Evolutionary conservation across 371 early-diverging fungal species (phyloP).

Genomic region (Rhizopus arrhizus): DNA sequence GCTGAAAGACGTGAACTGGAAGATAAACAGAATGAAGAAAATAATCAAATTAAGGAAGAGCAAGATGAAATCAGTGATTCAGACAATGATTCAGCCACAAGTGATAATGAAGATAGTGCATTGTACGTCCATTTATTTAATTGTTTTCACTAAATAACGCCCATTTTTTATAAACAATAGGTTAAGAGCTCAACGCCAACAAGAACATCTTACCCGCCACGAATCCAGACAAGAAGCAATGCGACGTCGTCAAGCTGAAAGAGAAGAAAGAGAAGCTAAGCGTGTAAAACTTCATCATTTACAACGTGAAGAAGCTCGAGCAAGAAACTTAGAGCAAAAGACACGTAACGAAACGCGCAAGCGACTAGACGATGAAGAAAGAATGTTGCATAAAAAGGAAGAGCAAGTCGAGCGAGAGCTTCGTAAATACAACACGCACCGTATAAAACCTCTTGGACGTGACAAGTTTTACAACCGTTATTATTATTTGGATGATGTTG

Average conservation of each 20-base stretch:
- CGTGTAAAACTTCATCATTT: slow-evolving; percentile 44
- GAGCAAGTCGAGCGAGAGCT: slow-evolving; percentile 70
- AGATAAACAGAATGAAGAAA: slow-evolving; percentile 26
- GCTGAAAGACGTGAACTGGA: slow-evolving; percentile 45
- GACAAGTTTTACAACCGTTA: slow-evolving; percentile 86
- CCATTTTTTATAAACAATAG: not conserved
- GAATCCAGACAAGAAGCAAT: slow-evolving; percentile 60
- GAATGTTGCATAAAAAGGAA: slow-evolving; percentile 47
- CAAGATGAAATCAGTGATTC: slow-evolving; percentile 14
- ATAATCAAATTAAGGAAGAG: too few relatives aligned
- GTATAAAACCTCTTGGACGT: slow-evolving; percentile 75
- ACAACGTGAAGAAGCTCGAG: slow-evolving; percentile 56
- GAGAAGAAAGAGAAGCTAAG: slow-evolving; percentile 54
- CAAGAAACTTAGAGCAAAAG: slow-evolving; percentile 49
- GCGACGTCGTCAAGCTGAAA: slow-evolving; percentile 54
- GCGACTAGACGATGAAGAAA: slow-evolving; percentile 55
- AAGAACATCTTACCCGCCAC: slow-evolving; percentile 37
- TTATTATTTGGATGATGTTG: slow-evolving; percentile 82
- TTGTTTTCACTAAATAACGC: not conserved
- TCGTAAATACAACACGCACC: slow-evolving; percentile 63
- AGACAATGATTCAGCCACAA: slow-evolving; percentile 30
- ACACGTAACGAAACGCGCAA: slow-evolving; percentile 47
- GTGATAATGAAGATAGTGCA: slow-evolving; percentile 28
- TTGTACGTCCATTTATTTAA: slow-evolving; percentile 9
- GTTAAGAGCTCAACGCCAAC: slow-evolving; percentile 34